Base-by-base conservation (phyloP, 179 eudicot species). In the Spinacia oleracea region DNA sequence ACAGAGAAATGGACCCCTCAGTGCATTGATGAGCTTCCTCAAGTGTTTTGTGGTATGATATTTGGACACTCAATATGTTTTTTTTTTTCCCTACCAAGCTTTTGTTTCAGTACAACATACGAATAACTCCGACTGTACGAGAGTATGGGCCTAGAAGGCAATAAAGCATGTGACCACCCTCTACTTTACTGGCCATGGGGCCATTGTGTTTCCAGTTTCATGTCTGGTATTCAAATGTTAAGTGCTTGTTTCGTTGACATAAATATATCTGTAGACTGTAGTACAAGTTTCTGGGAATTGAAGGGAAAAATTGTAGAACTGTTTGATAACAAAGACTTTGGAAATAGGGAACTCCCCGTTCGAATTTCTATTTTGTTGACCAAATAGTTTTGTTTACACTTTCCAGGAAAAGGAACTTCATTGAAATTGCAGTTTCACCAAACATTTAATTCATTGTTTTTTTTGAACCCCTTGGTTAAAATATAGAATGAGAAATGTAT, bases 1-100 rank as follows among this genome's bases (percentile, higher is more conserved):
- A 90, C 84, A 82, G 94, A 93, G 84, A 81, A 87, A 56, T 91
- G 93, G 90, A 79, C 71, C 75, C 97, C 97, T 48, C 91, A 86
- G 80, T 83, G 84, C 40, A 80, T 88, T 70, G 92, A 93, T 75
- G 97, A 93, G 80, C 96, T 93, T 65, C 97, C 96, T 20, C 89
- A 88, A 77, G 90, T 88, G 74, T 93, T 93, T 82, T 93, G 92
- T 85, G 97, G 97, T 93, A 86, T 40, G 82, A 48, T 14, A 76
- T 58, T 42, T 58, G 32, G 12, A 79, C 29, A 12, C 35, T 16
- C 32, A 31, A 20, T 4, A 6, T n/a, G 9, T 14, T 0, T 66
- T 10, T 14, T 2, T 27, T 12, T 14, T 2, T 27, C 5, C 40
- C 1, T 12, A 14, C 1, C 1, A 20, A 55, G 21, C 53, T 38